A percentile compares a stretch with the other conserved stretches of the same genome.
phyloP scores from a whole-genome alignment of 352 stramenopile species.

The Phytophthora boehmeriae region DNA sequence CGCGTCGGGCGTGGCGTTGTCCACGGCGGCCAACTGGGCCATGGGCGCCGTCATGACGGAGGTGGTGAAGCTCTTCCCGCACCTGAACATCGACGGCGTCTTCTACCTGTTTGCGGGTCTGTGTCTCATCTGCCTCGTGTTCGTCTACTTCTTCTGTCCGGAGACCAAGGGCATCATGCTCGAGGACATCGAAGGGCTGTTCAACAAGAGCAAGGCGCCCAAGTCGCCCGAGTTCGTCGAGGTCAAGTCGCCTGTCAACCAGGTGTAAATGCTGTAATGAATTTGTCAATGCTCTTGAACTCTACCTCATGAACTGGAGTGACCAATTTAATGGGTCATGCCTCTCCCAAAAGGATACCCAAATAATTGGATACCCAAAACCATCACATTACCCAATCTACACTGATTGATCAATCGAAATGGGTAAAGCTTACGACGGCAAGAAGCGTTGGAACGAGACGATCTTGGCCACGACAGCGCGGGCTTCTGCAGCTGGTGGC shows the following conservation, averaged over 20 bases:
- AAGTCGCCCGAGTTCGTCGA: background rate
- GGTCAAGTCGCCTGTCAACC: background rate
- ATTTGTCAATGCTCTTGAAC: too few relatives aligned
- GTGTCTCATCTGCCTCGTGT: background rate
- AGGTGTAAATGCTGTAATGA: background rate
- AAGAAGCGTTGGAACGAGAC: constrained; percentile 89
- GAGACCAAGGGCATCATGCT: too few relatives aligned
- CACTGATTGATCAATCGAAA: too few relatives aligned
- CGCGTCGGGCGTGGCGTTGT: background rate
- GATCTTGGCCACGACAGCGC: constrained; percentile 54
- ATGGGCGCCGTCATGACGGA: constrained; percentile 38
- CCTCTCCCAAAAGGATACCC: too few relatives aligned
- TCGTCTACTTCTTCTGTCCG: background rate
- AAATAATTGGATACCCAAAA: too few relatives aligned
- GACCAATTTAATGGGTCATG: too few relatives aligned
- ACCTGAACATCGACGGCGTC: constrained; percentile 39
- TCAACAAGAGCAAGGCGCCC: background rate
- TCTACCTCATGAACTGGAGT: too few relatives aligned
- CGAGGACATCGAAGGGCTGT: background rate
- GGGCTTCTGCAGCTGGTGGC: constrained; percentile 3
- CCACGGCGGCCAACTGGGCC: constrained; percentile 26
- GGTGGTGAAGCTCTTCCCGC: too few relatives aligned
- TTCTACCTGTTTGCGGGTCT: constrained; percentile 37
- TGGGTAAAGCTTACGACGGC: constrained; percentile 82
- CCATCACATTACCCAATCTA: too few relatives aligned